A percentile compares a stretch with the other conserved stretches of the same genome.
phyloP scores from a whole-genome alignment of 2,329 filamentous ascomycete species.

The Cordyceps cateniannulata region DNA sequence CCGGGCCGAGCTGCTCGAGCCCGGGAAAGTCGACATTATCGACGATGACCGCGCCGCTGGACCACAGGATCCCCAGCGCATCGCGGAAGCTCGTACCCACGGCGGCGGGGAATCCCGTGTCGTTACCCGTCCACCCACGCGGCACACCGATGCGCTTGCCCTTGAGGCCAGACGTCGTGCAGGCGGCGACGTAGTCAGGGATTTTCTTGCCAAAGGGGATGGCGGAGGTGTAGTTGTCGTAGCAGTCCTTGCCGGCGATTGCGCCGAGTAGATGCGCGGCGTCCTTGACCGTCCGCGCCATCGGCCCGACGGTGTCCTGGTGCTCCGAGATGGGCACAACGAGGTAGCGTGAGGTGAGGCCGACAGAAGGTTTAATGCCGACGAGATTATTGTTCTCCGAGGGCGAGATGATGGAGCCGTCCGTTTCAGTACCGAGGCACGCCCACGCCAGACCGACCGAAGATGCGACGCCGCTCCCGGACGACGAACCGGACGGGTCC shows the following conservation, averaged over 20 bases:
- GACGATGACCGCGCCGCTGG: slow-evolving; percentile 52
- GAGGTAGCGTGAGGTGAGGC: slow-evolving; percentile 52
- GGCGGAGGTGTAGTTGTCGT: slow-evolving; percentile 55
- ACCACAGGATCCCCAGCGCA: slow-evolving; percentile 44
- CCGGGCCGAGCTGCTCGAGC: slow-evolving; percentile 23
- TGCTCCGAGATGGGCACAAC: slow-evolving; percentile 59
- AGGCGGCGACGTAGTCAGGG: slow-evolving; percentile 56
- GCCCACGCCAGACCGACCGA: slow-evolving; percentile 54
- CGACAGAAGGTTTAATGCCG: slow-evolving; percentile 62
- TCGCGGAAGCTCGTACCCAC: slow-evolving; percentile 45
- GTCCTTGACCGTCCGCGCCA: slow-evolving; percentile 57
- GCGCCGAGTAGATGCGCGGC: slow-evolving; percentile 53
- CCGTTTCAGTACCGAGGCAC: slow-evolving; percentile 55
- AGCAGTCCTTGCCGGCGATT: slow-evolving; percentile 53
- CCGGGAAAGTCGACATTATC: slow-evolving; percentile 48
- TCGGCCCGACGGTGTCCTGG: slow-evolving; percentile 58
- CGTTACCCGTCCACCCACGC: slow-evolving; percentile 34
- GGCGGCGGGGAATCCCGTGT: slow-evolving; percentile 1
- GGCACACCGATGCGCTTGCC: slow-evolving; percentile 60
- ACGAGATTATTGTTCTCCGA: slow-evolving; percentile 50
- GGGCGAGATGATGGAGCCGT: slow-evolving; percentile 55
- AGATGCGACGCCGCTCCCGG: slow-evolving; percentile 56
- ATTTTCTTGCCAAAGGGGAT: slow-evolving; percentile 47
- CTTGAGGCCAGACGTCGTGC: slow-evolving; percentile 43
- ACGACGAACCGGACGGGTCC: slow-evolving; percentile 55